Evolutionary conservation across 2,329 filamentous ascomycete species (phyloP).

Genomic region (Clathrospora elynae): DNA sequence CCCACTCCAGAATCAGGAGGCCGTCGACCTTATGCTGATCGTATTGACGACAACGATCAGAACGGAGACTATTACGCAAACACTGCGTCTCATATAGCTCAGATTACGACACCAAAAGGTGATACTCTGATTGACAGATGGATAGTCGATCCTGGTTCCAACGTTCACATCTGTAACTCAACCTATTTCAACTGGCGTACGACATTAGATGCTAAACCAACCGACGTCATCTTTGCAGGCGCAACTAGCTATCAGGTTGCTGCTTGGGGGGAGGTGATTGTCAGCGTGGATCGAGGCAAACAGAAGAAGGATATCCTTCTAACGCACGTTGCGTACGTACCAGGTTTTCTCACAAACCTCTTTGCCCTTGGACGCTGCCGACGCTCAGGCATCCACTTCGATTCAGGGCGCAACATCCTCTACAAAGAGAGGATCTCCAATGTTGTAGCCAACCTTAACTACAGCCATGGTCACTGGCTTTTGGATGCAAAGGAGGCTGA

Average conservation of each 20-base stretch:
- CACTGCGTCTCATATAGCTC: too few species aligned
- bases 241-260: background rate
- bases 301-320: background rate
- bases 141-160: conserved; percentile 10
- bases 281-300: conserved; percentile 1
- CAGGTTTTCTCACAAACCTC: conserved; percentile 5
- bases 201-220: background rate
- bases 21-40: too few species aligned
- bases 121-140: conserved; percentile 1
- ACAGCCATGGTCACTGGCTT: conserved; percentile 5
- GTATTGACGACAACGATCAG: too few species aligned
- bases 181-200: background rate
- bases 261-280: conserved; percentile 1
- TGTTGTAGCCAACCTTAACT: conserved; percentile 1
- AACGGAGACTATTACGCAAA: too few species aligned
- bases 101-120: background rate
- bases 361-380: conserved; percentile 4
- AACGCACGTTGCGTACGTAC: conserved; percentile 1
- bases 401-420: conserved; percentile 4
- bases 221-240: background rate
- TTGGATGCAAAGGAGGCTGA: conserved; percentile 1
- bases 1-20: too few species aligned
- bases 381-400: conserved; percentile 4
- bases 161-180: background rate
- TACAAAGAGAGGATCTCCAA: background rate